phyloP scores from a whole-genome alignment of 306 rosid genomes.

The Amphicarpaea edgeworthii region DNA sequence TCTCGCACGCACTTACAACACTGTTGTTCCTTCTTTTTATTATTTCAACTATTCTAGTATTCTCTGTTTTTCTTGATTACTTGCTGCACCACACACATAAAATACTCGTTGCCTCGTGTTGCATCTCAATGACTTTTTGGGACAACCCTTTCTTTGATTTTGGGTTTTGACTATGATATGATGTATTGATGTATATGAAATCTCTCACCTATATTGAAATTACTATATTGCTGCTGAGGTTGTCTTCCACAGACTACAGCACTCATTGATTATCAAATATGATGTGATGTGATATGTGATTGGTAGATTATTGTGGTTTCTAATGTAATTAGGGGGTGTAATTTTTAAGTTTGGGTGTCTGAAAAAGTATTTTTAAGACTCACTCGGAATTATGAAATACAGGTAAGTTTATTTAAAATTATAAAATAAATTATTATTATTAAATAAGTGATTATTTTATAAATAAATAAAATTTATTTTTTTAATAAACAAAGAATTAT shows the following conservation, averaged over 20 bases:
- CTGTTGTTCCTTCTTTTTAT: not conserved
- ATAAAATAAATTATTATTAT: no score
- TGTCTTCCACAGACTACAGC: not conserved
- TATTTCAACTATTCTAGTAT: not conserved
- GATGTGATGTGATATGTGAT: no score
- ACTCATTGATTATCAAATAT: not conserved
- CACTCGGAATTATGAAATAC: no score
- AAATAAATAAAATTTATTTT: no score
- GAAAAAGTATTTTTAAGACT: no score
- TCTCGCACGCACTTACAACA: constrained; percentile 13
- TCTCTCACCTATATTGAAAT: not conserved
- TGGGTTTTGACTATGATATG: constrained; percentile 42
- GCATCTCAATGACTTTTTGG: constrained; percentile 32
- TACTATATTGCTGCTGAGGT: not conserved
- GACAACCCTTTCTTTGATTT: constrained; percentile 31
- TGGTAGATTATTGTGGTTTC: no score
- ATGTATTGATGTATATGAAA: no score
- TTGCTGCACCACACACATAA: not conserved
- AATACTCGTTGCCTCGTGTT: constrained; percentile 4
- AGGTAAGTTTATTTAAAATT: no score
- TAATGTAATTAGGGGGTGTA: no score
- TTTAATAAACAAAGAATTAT: no score
- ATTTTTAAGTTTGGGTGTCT: no score
- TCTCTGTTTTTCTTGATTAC: constrained; percentile 27
- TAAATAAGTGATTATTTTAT: no score